Base-by-base conservation (phyloP, 1,284 basidiomycete genomes). In the Naganishia albida region DNA sequence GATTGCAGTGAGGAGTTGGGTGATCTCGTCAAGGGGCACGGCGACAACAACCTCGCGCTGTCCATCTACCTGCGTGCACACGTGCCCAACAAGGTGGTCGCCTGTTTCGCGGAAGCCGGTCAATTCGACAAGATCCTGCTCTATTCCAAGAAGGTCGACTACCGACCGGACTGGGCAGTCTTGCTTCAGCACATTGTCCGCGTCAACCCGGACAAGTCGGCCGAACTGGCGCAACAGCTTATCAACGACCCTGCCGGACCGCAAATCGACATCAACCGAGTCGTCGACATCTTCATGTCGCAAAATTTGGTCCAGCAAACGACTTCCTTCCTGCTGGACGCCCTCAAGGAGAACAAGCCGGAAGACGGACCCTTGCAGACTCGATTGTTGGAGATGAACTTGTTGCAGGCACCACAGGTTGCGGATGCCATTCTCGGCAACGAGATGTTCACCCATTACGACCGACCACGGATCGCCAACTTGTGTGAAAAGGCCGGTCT, bases 241-340 rank as follows among this genome's bases (percentile, higher is more conserved):
- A 90, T 90, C 63, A 95, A 96, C 76, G 94, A 99, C 72, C 94
- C 98, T 79, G 81, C 81, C 52, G 96, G 96, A 7, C 89, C 96
- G 39, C 81, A 98, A 68, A 91, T 99, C 55, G 95, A 99, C 75
- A 82, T 99, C 68, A 95, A 99, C 80, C 83, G 93, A 64, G 93
- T 95, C 62, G 91, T 96, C 67, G 96, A 99, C 76, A 96, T 99
- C 75, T 99, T 99, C 83, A 96, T 97, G 93, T 89, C 89, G 2
- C 95, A 98, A 78, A 99, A 98, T 82, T 93, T 99, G 92, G 94
- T 99, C 68, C 96, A 99, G 80, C 96, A 95, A 55, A 96, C 96
- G 18, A 99, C 96, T 0, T 95, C 92, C 2, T 99, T 99, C 88
- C 83, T 99, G 55, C 83, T 99, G 65, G 96, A 99, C 77, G 96